Conservation (phyloP, 768 basidiomycete species). For the Asterophora parasitica region DNA sequence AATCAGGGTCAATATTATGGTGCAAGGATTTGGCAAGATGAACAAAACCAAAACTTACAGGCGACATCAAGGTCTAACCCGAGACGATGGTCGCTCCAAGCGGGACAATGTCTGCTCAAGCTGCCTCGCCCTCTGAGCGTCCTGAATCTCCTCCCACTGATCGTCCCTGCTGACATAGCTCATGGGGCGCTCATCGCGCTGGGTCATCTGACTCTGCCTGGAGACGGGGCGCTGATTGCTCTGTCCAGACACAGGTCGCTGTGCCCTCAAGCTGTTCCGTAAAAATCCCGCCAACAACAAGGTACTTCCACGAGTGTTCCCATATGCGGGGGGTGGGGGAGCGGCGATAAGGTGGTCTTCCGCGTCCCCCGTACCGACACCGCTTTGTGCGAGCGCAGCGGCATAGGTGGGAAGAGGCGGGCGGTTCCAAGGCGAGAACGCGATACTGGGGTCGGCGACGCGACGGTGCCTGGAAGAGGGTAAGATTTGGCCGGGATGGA, state of each 20-base stretch:
- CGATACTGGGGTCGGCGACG: slow-evolving; percentile 28
- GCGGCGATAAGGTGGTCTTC: slow-evolving; percentile 66
- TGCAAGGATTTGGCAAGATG: background rate
- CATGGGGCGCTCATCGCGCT: slow-evolving; percentile 37
- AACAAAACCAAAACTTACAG: background rate
- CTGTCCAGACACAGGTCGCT: slow-evolving; percentile 37
- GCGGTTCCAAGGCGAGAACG: slow-evolving; percentile 65
- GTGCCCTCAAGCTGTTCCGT: slow-evolving; percentile 41
- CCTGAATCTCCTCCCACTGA: slow-evolving; percentile 50
- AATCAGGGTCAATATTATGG: background rate
- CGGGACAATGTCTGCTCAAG: slow-evolving; percentile 54
- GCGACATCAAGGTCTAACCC: slow-evolving; percentile 2
- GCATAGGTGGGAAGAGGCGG: slow-evolving; percentile 70
- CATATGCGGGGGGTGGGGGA: slow-evolving; percentile 74
- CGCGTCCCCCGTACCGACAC: slow-evolving; percentile 69
- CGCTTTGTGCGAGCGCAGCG: slow-evolving; percentile 62
- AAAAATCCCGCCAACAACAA: slow-evolving; percentile 53
- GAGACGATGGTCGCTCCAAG: slow-evolving; percentile 31
- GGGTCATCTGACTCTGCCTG: slow-evolving; percentile 28
- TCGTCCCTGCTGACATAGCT: slow-evolving; percentile 54
- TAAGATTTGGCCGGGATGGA: slow-evolving; percentile 55
- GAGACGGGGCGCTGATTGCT: slow-evolving; percentile 22
- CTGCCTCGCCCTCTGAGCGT: slow-evolving; percentile 46
- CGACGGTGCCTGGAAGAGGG: slow-evolving; percentile 33
- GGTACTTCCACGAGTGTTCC: slow-evolving; percentile 66